These are phyloP conservation scores for Sugiyamaella smithiae DNA, from an alignment of 805 yeast genomes.

Conservation along the genomic window DNA sequence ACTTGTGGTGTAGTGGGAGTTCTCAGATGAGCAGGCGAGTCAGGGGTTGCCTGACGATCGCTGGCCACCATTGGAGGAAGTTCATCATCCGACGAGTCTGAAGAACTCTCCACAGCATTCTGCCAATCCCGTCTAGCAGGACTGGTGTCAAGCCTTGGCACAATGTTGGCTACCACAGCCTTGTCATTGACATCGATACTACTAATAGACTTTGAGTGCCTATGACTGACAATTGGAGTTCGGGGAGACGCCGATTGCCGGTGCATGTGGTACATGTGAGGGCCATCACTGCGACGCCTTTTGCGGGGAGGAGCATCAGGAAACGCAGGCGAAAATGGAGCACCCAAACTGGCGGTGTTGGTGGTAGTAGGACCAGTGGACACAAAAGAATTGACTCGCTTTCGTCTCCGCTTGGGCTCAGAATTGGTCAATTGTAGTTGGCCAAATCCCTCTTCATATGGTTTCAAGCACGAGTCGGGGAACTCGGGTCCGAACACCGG, in stretches of 20 bases:
- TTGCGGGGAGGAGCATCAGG: background rate
- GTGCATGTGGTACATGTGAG: background rate
- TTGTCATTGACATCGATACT: constrained; percentile 4
- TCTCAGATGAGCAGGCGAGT: constrained; percentile 11
- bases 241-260: background rate
- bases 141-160: constrained; percentile 6
- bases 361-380: background rate
- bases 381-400: constrained; percentile 16
- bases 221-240: background rate
- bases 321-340: background rate
- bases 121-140: constrained; percentile 2
- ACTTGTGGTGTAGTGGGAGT: background rate
- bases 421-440: constrained; percentile 42
- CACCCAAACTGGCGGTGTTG: background rate
- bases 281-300: background rate
- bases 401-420: constrained; percentile 20
- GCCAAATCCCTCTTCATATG: constrained; percentile 63
- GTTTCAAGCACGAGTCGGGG: constrained; percentile 57
- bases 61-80: constrained; percentile 7
- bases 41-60: constrained; percentile 1
- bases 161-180: constrained; percentile 5
- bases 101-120: constrained; percentile 4
- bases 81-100: constrained; percentile 2
- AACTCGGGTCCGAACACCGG: constrained; percentile 78
- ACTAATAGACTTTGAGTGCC: constrained; percentile 17